Conservation (phyloP, 768 basidiomycete genomes). For the Gymnopilus junonius region DNA sequence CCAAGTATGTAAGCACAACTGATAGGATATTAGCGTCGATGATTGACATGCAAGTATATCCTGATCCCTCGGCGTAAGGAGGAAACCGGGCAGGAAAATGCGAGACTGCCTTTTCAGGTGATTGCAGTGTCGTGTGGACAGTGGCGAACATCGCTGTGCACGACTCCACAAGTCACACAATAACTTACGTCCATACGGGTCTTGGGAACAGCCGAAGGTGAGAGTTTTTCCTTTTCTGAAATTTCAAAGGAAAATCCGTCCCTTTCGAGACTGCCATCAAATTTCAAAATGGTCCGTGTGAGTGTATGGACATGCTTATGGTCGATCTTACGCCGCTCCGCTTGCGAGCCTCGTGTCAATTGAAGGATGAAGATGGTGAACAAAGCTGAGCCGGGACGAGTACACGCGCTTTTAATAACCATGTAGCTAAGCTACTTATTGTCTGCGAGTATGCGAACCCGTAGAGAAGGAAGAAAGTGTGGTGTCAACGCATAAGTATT, state of each 20-base stretch:
- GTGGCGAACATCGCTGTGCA: too few relatives aligned
- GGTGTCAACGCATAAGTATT: not conserved
- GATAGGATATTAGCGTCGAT: constrained; percentile 1
- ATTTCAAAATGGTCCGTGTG: too few relatives aligned
- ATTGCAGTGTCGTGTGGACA: not conserved
- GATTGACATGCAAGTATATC: not conserved
- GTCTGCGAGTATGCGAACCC: not conserved
- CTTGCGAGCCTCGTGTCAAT: not conserved
- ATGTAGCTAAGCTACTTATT: not conserved
- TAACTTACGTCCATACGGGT: too few relatives aligned
- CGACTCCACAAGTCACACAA: too few relatives aligned
- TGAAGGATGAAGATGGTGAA: not conserved
- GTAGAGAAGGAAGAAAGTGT: not conserved
- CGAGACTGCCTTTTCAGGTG: constrained; percentile 1
- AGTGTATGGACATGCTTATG: too few relatives aligned
- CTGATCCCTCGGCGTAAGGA: too few relatives aligned
- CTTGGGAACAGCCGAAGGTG: not conserved
- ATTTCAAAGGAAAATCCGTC: too few relatives aligned
- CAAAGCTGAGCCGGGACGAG: not conserved
- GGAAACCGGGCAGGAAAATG: not conserved
- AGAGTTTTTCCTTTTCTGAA: too few relatives aligned
- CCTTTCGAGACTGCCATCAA: too few relatives aligned
- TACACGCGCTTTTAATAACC: not conserved
- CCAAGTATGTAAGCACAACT: not conserved
- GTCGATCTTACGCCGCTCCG: not conserved